Evolutionary conservation across 1,284 basidiomycete genomes (phyloP).

Genomic region (Cutaneotrichosporon mucoides): DNA sequence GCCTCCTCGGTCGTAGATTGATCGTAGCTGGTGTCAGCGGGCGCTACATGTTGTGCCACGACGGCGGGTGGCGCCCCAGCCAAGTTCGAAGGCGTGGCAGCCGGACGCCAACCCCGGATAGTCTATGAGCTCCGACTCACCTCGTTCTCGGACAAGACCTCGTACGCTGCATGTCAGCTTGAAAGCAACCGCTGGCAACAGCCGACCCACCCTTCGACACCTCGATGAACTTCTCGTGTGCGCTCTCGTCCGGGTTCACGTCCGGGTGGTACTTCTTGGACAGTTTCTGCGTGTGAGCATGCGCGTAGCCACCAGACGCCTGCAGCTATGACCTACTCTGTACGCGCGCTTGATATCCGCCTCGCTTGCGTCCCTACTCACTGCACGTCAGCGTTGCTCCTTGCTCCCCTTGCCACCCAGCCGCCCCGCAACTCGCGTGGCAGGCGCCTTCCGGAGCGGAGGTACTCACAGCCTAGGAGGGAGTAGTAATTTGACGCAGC

Average conservation of each 20-base stretch:
- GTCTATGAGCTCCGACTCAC: constrained; percentile 52
- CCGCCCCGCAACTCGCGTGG: too few species aligned
- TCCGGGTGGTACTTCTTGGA: constrained; percentile 89
- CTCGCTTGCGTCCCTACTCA: constrained; percentile 72
- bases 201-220: constrained; percentile 87
- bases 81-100: too few species aligned
- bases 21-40: constrained; percentile 61
- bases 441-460: too few species aligned
- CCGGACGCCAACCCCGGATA: too few species aligned
- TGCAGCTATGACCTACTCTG: constrained; percentile 47
- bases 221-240: constrained; percentile 81
- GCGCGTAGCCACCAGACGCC: too few species aligned
- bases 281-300: constrained; percentile 56
- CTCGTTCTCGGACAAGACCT: constrained; percentile 75
- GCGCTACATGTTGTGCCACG: too few species aligned
- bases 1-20: constrained; percentile 86
- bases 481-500: constrained; percentile 46
- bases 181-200: too few species aligned
- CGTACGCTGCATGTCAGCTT: constrained; percentile 65
- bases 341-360: constrained; percentile 87
- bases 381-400: constrained; percentile 48
- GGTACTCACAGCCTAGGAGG: constrained; percentile 44
- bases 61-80: too few species aligned
- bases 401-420: not conserved
- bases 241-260: constrained; percentile 79